Conservation (phyloP, 2,329 filamentous ascomycete genomes). For the Phoma herbarum region DNA sequence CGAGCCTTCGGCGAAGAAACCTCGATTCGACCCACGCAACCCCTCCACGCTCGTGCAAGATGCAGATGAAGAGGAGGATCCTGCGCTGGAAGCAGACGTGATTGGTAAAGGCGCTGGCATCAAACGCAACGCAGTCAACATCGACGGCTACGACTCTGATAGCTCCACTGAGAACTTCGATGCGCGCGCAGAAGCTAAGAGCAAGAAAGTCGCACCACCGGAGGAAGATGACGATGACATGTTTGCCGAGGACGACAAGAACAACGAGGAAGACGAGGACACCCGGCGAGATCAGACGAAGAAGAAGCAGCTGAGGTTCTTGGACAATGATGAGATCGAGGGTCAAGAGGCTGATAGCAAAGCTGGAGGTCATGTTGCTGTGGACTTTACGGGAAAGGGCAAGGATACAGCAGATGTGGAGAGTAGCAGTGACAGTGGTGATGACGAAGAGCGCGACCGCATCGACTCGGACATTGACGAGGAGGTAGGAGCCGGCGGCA, state of each 20-base stretch:
- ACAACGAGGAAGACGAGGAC: conserved; percentile 62
- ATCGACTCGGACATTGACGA: conserved; percentile 77
- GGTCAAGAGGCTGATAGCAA: conserved; percentile 80
- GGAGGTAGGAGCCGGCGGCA: conserved; percentile 87
- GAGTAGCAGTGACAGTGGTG: conserved; percentile 64
- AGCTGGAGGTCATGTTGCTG: conserved; percentile 72
- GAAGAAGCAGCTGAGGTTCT: conserved; percentile 68
- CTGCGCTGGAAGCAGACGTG: conserved; percentile 87
- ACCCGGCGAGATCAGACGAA: conserved; percentile 65
- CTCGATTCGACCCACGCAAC: conserved; percentile 93
- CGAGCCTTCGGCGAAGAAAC: conserved; percentile 72
- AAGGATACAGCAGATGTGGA: conserved; percentile 69
- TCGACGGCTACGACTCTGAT: conserved; percentile 96
- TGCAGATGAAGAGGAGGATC: conserved; percentile 76
- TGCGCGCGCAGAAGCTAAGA: conserved; percentile 70
- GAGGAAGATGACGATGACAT: conserved; percentile 73
- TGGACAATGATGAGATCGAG: conserved; percentile 72
- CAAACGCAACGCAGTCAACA: conserved; percentile 92
- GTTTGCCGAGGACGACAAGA: conserved; percentile 76
- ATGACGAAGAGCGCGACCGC: conserved; percentile 72
- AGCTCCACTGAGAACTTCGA: conserved; percentile 91
- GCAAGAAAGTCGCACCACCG: conserved; percentile 57
- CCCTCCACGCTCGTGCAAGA: conserved; percentile 90
- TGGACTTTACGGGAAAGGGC: conserved; percentile 61
- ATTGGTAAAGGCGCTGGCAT: conserved; percentile 79